phyloP scores from a whole-genome alignment of 73 alveolate species.

The Halteria grandinella region DNA sequence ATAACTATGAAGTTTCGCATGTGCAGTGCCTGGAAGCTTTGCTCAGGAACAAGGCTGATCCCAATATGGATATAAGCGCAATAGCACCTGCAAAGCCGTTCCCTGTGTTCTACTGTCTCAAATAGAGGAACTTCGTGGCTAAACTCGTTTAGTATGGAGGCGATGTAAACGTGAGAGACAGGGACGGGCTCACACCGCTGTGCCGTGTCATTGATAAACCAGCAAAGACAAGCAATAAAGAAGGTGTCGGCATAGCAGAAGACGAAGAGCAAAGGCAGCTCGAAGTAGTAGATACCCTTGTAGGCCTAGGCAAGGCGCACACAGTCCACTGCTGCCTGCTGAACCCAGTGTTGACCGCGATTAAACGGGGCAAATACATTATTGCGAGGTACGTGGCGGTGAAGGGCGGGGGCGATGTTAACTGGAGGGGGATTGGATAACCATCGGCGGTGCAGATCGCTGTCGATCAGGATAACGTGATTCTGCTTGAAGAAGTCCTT shows the following conservation, averaged over 20 bases:
- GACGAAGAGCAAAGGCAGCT: background rate
- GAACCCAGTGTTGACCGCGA: background rate
- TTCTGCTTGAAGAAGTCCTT: background rate
- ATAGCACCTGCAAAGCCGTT: background rate
- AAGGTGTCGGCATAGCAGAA: background rate
- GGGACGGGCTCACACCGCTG: background rate
- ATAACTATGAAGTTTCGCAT: background rate
- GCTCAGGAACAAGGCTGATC: slow-evolving; percentile 1
- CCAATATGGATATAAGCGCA: slow-evolving; percentile 8
- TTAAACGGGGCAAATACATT: background rate
- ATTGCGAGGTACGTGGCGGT: slow-evolving; percentile 4
- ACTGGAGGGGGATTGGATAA: slow-evolving; percentile 10
- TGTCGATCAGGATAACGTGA: slow-evolving; percentile 11
- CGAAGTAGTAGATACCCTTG: background rate
- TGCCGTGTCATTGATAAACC: no score
- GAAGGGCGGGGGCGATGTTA: slow-evolving; percentile 34
- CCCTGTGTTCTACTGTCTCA: slow-evolving; percentile 9
- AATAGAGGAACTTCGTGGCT: background rate
- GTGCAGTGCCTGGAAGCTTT: slow-evolving; percentile 3
- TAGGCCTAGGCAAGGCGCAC: background rate
- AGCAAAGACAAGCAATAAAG: no score
- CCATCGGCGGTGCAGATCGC: slow-evolving; percentile 27
- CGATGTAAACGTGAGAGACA: background rate
- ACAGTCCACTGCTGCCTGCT: slow-evolving; percentile 17
- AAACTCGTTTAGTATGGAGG: slow-evolving; percentile 17